Evolutionary conservation across 1,139 yeast species (phyloP).

Genomic region (Suhomyces ambrosiae): DNA sequence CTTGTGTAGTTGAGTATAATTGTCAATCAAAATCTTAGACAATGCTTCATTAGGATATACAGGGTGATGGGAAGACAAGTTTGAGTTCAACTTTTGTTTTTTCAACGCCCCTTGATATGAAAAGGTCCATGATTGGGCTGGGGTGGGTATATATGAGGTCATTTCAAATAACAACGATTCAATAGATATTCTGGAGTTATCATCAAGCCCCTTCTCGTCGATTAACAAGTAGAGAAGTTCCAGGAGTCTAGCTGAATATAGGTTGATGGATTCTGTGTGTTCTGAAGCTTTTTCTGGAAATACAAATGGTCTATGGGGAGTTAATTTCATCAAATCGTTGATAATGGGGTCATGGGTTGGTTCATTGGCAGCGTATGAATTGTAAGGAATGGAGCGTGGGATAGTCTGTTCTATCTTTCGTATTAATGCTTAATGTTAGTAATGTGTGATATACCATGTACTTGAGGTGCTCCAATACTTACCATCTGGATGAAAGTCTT

Average conservation of each 20-base stretch:
- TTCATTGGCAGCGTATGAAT: conserved; percentile 7
- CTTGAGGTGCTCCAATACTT: too few species aligned
- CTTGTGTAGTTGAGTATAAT: conserved; percentile 33
- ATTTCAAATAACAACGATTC: conserved; percentile 31
- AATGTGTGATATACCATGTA: too few species aligned
- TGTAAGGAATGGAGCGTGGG: conserved; percentile 17
- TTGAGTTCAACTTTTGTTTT: conserved; percentile 4
- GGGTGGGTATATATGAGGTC: conserved; percentile 32
- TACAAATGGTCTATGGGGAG: conserved; percentile 27
- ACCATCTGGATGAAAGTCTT: conserved; percentile 27
- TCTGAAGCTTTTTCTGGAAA: conserved; percentile 5
- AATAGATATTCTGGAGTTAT: conserved; percentile 30
- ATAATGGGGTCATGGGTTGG: conserved; percentile 30
- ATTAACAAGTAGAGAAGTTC: conserved; percentile 33
- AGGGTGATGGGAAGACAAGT: conserved; percentile 5
- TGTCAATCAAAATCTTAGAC: conserved; percentile 43
- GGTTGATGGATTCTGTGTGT: conserved; percentile 20
- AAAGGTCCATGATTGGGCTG: conserved; percentile 17
- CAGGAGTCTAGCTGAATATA: conserved; percentile 31
- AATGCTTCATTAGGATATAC: conserved; percentile 41
- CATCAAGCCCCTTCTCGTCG: conserved; percentile 34
- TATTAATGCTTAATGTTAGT: conserved; percentile 19
- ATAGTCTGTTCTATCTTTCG: conserved; percentile 16
- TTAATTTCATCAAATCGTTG: conserved; percentile 34
- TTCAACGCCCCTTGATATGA: conserved; percentile 8